Evolutionary conservation across 1,284 basidiomycete genomes (phyloP).

Genomic region (Ustilago bromivora): DNA sequence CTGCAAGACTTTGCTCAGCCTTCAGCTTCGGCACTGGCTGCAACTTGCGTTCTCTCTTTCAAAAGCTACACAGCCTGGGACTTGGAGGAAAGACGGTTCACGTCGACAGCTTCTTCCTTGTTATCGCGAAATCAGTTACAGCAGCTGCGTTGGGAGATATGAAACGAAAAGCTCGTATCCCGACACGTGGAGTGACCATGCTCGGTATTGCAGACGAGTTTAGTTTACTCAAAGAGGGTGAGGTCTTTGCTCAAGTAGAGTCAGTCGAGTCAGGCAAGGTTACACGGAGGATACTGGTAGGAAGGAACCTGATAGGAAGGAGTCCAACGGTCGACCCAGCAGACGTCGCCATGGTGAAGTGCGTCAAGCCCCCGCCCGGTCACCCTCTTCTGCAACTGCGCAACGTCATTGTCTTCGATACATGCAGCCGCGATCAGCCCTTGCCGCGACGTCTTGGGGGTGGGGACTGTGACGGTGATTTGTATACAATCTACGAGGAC

Average conservation of each 20-base stretch:
- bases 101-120: conserved; percentile 32
- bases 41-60: conserved; percentile 27
- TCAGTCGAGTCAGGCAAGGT: conserved; percentile 15
- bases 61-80: conserved; percentile 29
- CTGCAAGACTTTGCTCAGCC: conserved; percentile 25
- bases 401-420: conserved; percentile 54
- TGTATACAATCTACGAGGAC: conserved; percentile 72
- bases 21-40: conserved; percentile 37
- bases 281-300: conserved; percentile 24
- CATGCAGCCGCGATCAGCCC: conserved; percentile 21
- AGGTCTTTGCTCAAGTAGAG: conserved; percentile 46
- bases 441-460: conserved; percentile 42
- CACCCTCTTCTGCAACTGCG: conserved; percentile 45
- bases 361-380: conserved; percentile 33
- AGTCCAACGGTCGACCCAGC: conserved; percentile 49
- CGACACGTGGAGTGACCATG: conserved; percentile 33
- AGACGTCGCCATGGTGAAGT: conserved; percentile 42
- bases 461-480: conserved; percentile 55
- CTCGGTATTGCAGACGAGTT: conserved; percentile 52
- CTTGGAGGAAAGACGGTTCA: conserved; percentile 12
- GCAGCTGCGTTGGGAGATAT: conserved; percentile 46
- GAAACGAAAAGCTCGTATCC: conserved; percentile 47
- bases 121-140: conserved; percentile 22
- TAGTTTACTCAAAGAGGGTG: conserved; percentile 31
- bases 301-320: conserved; percentile 44